Evolutionary conservation across 129 eudicot species (phyloP).

Genomic region (Helianthus annuus): HanXRQr2.0-SUNRISE NC_035438.2:38162777-38163276

Average conservation of each 20-base stretch:
- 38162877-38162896: constrained; percentile 19
- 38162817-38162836: not conserved
- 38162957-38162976: constrained; percentile 37
- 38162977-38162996: not conserved
- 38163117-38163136: constrained; percentile 44
- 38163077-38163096: constrained; percentile 6
- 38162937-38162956: constrained; percentile 82
- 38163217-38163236: constrained; percentile 18
- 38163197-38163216: constrained; percentile 59
- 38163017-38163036: not conserved
- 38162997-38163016: not conserved
- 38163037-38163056: not conserved
- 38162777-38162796: constrained; percentile 12
- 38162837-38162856: constrained; percentile 11
- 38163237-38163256: constrained; percentile 11
- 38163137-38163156: constrained; percentile 81
- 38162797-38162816: constrained; percentile 4
- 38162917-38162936: constrained; percentile 65
- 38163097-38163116: not conserved
- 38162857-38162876: constrained; percentile 5
- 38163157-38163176: constrained; percentile 60
- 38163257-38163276: not conserved
- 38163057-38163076: constrained; percentile 16
- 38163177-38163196: constrained; percentile 68
- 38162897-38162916: constrained; percentile 73